Evolutionary conservation across 441 rosid species (phyloP), one percentile per base, ranked within the genome.

Genomic region (Mallotus repandus): DNA sequence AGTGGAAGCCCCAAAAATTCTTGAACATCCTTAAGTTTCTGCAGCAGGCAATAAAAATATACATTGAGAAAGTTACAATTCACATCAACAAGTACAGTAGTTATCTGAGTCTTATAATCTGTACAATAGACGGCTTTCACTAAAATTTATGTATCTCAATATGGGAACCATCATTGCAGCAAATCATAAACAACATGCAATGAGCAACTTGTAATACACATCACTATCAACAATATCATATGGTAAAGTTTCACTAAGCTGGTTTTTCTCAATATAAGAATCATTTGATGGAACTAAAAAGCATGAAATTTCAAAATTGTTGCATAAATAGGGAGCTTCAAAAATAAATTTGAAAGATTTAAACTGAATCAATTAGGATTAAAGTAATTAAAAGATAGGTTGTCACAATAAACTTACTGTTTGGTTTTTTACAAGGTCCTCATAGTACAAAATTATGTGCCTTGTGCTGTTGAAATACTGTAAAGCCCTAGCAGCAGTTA

Each of bases 391-490:
- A n/a, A 22, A 11, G 48, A 48, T 46, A 70, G 29, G 0, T 38
- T 29, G 66, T 71, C 59, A 1, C 4, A 69, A 54, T 75, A 73
- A 54, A 68, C 85, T 88, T 82, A 95, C 98, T 53, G 89, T 79
- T 11, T 7, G 82, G 76, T 91, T 85, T 75, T 75, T 86, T 10
- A 90, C 43, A 3, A 96, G 88, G 81, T 96, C 99, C 82, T 96
- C 98, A 2, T 96, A 96, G 81, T 84, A 91, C 60, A 96, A 66
- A 81, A 89, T 82, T 0, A 91, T 87, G 74, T 93, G 98, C 21
- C 92, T 85, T 0, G 97, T 90, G 76, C 75, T 85, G 65, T 88
- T 88, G 85, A 89, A 96, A 86, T 88, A 86, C 38, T 79, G 79
- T 68, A 93, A 77, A 19, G 95, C 93, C 81, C 79, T 77, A 50